These are phyloP conservation scores for Phragmites australis DNA, from an alignment of 176 grass and related monocot species.

Conservation along the genomic window DNA sequence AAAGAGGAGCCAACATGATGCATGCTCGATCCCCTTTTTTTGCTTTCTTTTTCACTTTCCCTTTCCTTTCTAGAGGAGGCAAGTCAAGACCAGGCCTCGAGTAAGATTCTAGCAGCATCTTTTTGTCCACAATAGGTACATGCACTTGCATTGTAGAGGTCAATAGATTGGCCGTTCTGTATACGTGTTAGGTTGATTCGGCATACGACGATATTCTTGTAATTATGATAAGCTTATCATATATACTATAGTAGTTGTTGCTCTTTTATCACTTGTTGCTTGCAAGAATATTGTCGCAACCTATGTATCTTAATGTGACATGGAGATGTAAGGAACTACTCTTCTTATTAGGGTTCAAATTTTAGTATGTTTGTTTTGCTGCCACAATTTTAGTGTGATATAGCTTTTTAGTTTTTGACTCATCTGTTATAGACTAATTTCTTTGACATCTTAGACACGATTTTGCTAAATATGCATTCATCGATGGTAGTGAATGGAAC, in stretches of 20 bases:
- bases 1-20: slow-evolving; percentile 63
- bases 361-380: no score
- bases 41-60: slow-evolving; percentile 20
- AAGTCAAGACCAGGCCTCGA: slow-evolving; percentile 46
- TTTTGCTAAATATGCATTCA: no score
- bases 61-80: slow-evolving; percentile 53
- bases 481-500: no score
- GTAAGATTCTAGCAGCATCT: slow-evolving; percentile 42
- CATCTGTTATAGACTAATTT: no score
- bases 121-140: slow-evolving; percentile 46
- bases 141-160: slow-evolving; percentile 6
- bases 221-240: slow-evolving; percentile 6
- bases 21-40: background rate
- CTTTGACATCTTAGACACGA: no score
- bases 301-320: no score
- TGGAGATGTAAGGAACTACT: no score
- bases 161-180: slow-evolving; percentile 29
- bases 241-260: background rate
- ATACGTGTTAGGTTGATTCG: slow-evolving; percentile 26
- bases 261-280: background rate
- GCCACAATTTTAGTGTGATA: no score
- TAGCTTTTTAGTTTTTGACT: no score
- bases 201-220: background rate
- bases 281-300: background rate
- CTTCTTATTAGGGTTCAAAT: no score